Conservation (phyloP, 176 grass and related monocot genomes). For the Chloris gayana region DNA sequence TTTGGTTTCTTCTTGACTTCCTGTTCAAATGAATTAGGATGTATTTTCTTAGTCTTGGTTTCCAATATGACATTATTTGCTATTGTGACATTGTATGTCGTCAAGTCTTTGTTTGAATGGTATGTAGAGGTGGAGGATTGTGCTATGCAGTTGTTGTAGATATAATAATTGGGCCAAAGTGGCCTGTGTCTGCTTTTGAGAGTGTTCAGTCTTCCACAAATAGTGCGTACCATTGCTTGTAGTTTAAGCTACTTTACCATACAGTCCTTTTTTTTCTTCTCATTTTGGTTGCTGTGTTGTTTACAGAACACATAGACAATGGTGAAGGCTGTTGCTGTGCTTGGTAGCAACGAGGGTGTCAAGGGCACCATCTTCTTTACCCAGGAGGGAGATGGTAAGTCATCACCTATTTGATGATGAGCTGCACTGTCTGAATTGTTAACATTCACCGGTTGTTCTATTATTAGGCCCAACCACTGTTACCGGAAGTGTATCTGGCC, state of each 20-base stretch:
- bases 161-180: neutral
- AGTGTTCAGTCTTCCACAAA: neutral
- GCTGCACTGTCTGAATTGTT: neutral
- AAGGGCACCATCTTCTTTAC: constrained; percentile 69
- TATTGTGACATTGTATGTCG: neutral
- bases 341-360: constrained; percentile 60
- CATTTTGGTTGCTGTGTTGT: neutral
- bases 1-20: neutral
- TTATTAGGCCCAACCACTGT: constrained; percentile 60
- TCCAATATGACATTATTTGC: neutral
- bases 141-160: neutral
- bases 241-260: neutral
- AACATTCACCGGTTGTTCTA: neutral
- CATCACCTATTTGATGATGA: constrained; percentile 4
- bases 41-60: neutral
- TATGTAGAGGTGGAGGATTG: neutral
- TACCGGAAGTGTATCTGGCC: constrained; percentile 55
- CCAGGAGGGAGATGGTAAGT: constrained; percentile 66
- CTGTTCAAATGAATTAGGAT: neutral
- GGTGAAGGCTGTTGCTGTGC: constrained; percentile 87
- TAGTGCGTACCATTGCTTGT: neutral
- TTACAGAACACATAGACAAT: constrained; percentile 65
- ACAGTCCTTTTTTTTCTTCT: neutral
- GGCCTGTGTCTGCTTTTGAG: neutral
- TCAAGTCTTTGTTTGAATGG: constrained; percentile 1